Evolutionary conservation across 257 asterid species (phyloP).

Genomic region (Solanum corneliomulleri): DNA sequence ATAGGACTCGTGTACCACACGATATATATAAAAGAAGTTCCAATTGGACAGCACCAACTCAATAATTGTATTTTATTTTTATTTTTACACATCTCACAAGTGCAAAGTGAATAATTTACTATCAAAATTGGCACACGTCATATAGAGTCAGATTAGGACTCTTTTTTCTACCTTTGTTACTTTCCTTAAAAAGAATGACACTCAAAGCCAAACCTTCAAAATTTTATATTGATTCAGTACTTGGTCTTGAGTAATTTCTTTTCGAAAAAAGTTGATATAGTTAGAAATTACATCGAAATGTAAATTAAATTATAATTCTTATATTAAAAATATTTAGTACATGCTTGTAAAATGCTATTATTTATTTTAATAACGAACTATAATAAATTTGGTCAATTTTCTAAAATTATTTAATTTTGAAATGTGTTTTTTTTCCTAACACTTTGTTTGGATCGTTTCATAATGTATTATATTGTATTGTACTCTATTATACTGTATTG

Average conservation of each 20-base stretch:
- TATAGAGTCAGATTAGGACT: not conserved
- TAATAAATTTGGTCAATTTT: not conserved
- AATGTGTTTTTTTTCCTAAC: not conserved
- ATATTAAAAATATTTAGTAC: not conserved
- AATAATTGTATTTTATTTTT: not conserved
- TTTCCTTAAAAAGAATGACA: not conserved
- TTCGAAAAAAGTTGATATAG: not conserved
- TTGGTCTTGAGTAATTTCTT: not conserved
- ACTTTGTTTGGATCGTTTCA: too few relatives aligned
- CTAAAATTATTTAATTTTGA: not conserved
- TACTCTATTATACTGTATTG: too few relatives aligned
- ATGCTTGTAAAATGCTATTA: not conserved
- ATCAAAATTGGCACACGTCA: not conserved
- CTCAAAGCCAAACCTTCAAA: not conserved
- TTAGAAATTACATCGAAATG: not conserved
- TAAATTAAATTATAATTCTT: not conserved
- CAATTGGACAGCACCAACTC: not conserved
- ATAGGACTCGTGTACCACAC: not conserved
- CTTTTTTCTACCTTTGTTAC: not conserved
- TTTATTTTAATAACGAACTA: not conserved
- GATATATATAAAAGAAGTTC: not conserved
- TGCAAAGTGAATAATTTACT: not conserved
- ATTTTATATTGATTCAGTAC: not conserved
- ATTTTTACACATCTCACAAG: not conserved
- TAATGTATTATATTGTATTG: too few relatives aligned